These are phyloP conservation scores for Tetracentron sinense DNA, from an alignment of 164 flowering plant genomes.

Conservation along the genomic window DNA sequence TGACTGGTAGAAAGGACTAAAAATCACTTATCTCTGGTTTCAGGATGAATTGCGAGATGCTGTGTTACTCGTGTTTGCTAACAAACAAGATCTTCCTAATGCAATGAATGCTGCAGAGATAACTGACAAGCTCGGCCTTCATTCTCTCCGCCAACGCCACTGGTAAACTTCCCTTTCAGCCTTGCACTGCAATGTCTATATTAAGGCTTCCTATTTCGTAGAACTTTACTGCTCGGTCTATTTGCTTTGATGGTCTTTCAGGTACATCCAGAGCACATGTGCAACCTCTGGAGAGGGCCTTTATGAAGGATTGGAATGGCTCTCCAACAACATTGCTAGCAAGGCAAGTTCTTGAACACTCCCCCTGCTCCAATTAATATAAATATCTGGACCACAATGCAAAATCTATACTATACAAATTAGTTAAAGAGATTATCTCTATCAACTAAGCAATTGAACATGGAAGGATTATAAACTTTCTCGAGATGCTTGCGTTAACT, in stretches of 20 bases:
- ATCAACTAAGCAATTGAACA: no score
- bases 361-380: neutral
- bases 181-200: neutral
- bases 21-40: constrained; percentile 8
- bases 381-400: no score
- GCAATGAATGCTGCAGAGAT: no score
- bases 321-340: no score
- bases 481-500: neutral
- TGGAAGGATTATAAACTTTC: no score
- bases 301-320: constrained; percentile 71
- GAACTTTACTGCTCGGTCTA: neutral
- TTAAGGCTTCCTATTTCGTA: neutral
- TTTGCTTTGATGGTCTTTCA: constrained; percentile 17
- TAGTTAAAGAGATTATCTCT: neutral
- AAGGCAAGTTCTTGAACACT: constrained; percentile 30
- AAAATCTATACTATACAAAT: no score
- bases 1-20: neutral
- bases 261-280: constrained; percentile 74
- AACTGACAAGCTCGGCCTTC: no score
- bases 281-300: constrained; percentile 79
- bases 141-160: no score
- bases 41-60: constrained; percentile 74
- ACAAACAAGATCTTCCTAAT: no score
- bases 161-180: constrained; percentile 32
- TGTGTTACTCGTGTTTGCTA: no score